Conservation (phyloP, 108 stramenopile species). For the Nitzschia inconspicua region DNA sequence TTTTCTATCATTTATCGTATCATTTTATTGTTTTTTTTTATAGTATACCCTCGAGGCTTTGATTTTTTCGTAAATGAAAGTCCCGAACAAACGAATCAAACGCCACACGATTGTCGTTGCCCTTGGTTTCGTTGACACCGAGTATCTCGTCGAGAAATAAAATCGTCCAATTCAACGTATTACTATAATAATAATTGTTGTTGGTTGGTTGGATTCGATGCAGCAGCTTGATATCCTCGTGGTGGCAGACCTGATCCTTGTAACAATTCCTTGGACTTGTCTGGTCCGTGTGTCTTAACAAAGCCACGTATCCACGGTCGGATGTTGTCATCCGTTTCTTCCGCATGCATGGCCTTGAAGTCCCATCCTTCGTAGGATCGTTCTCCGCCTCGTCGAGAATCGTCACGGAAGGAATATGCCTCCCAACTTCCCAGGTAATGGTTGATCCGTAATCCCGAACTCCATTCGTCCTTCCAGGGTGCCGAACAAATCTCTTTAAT, state of each 20-base stretch:
- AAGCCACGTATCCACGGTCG: conserved; percentile 51
- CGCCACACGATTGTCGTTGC: conserved; percentile 16
- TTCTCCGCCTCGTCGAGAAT: conserved; percentile 36
- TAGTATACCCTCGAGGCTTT: not conserved
- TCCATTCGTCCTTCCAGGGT: conserved; percentile 35
- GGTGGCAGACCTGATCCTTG: conserved; percentile 36
- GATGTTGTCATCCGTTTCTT: conserved; percentile 38
- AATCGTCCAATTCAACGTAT: conserved; percentile 20
- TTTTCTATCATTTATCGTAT: no score
- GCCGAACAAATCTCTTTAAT: conserved; percentile 26
- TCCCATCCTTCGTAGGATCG: conserved; percentile 35
- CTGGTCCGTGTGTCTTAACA: conserved; percentile 29
- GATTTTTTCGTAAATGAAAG: conserved; percentile 17
- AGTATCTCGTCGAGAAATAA: conserved; percentile 17
- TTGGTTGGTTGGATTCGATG: not conserved
- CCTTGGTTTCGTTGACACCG: conserved; percentile 8
- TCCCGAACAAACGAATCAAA: conserved; percentile 31
- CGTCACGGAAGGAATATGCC: conserved; percentile 43
- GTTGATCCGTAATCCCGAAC: conserved; percentile 29
- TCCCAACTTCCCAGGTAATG: conserved; percentile 17
- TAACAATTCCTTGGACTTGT: conserved; percentile 28
- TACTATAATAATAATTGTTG: no score
- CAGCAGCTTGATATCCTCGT: conserved; percentile 6
- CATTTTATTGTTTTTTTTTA: no score
- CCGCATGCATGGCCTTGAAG: conserved; percentile 23